These are phyloP conservation scores for Blastocystis sp. DNA, from an alignment of 352 stramenopile species.

Conservation along the genomic window DNA sequence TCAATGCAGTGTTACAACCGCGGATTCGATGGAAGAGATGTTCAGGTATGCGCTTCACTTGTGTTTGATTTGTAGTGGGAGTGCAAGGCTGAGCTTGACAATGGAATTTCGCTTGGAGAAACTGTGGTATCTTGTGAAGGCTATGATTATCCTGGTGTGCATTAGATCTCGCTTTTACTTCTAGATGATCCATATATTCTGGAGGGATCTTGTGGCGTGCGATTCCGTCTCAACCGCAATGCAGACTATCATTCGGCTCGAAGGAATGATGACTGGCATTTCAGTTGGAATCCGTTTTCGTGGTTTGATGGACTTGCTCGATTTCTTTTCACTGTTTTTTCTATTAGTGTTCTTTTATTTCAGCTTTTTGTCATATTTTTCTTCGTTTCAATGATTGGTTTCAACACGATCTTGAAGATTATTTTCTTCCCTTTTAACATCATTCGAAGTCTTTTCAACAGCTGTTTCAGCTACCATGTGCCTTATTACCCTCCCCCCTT, in stretches of 20 bases:
- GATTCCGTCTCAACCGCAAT: slow-evolving; percentile 4
- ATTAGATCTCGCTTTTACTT: neutral
- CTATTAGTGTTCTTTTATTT: neutral
- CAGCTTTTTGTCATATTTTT: neutral
- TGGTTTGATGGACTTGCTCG: neutral
- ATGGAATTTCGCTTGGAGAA: slow-evolving; percentile 32
- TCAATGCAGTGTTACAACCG: slow-evolving; percentile 52
- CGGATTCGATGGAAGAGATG: slow-evolving; percentile 23
- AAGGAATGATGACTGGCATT: neutral
- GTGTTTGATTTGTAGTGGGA: slow-evolving; percentile 15
- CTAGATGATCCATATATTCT: slow-evolving; percentile 56
- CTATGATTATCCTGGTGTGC: slow-evolving; percentile 38
- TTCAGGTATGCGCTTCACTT: neutral
- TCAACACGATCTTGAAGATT: slow-evolving; percentile 33
- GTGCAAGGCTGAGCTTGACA: slow-evolving; percentile 43
- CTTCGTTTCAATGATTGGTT: slow-evolving; percentile 33
- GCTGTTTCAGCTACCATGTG: neutral
- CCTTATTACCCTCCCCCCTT: neutral
- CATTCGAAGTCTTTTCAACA: neutral
- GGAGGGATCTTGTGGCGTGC: neutral
- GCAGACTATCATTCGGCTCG: neutral
- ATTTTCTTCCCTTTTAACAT: slow-evolving; percentile 54
- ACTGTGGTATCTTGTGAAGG: slow-evolving; percentile 42
- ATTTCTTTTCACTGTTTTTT: neutral
- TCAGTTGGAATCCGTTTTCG: neutral